Percentiles rank a stretch among this genome's conserved stretches.
Evolutionary conservation across 805 yeast genomes (phyloP).

Genomic region (Suhomyces prunicola): DNA sequence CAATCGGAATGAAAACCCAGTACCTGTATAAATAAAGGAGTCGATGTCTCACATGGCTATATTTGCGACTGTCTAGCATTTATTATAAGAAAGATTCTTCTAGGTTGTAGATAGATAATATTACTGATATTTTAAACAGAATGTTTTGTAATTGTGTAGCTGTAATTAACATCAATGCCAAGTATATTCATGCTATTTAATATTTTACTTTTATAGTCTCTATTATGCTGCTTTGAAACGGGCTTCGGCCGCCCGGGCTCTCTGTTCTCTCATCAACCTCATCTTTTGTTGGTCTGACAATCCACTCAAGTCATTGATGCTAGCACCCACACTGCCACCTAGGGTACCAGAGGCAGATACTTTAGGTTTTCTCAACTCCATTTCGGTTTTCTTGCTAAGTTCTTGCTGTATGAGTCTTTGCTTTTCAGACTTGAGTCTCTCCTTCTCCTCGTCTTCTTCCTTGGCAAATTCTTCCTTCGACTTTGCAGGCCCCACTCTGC

Average conservation of each 20-base stretch:
- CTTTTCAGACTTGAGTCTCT: constrained; percentile 37
- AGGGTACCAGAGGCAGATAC: constrained; percentile 32
- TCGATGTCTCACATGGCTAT: no score
- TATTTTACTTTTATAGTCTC: background rate
- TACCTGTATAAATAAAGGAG: no score
- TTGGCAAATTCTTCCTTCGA: constrained; percentile 55
- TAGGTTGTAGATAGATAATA: no score
- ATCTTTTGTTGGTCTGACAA: constrained; percentile 70
- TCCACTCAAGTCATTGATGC: constrained; percentile 50
- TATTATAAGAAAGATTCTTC: no score
- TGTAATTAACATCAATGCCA: no score
- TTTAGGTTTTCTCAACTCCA: constrained; percentile 34
- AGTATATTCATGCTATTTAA: no score
- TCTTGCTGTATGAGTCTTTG: constrained; percentile 42
- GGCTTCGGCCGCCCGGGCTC: constrained; percentile 96
- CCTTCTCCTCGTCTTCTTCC: constrained; percentile 33
- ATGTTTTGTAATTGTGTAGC: no score
- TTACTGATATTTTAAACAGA: no score
- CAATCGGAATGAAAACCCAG: constrained; percentile 7
- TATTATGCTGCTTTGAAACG: constrained; percentile 38
- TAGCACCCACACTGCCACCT: constrained; percentile 22
- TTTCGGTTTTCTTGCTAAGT: constrained; percentile 40
- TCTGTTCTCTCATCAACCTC: constrained; percentile 85
- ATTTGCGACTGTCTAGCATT: no score
- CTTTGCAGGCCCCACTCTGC: constrained; percentile 61